phyloP scores from a whole-genome alignment of 148 eudicot species.

The Amaranthus cruentus region DNA sequence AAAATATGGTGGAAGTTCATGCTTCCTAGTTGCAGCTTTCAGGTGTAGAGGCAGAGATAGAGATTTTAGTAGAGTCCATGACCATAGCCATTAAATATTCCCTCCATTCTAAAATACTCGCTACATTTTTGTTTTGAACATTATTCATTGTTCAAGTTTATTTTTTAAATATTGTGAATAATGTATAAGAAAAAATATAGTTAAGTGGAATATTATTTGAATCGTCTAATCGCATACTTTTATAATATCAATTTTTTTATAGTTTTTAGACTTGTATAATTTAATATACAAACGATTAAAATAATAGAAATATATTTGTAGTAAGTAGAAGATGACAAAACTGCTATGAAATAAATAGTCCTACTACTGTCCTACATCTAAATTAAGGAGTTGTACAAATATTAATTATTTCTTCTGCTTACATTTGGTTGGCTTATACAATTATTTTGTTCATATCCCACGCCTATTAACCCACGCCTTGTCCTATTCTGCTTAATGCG shows the following conservation, averaged over 20 bases:
- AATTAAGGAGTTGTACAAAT: not conserved
- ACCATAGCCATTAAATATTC: too few species aligned
- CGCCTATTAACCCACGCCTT: not conserved
- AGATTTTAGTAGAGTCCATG: not conserved
- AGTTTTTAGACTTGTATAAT: too few species aligned
- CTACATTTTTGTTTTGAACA: too few species aligned
- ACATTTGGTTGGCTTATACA: not conserved
- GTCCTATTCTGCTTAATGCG: not conserved
- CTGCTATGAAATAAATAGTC: not conserved
- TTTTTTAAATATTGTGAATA: too few species aligned
- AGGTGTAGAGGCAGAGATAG: conserved; percentile 18
- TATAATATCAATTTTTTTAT: too few species aligned
- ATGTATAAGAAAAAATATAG: too few species aligned
- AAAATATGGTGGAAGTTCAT: conserved; percentile 1
- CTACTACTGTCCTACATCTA: not conserved
- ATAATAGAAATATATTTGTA: too few species aligned
- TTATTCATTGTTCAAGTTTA: too few species aligned
- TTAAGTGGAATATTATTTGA: too few species aligned
- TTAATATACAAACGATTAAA: too few species aligned
- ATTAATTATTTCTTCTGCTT: not conserved
- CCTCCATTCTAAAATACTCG: too few species aligned
- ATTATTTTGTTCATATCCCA: not conserved
- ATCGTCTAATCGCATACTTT: too few species aligned
- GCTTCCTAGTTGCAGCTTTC: conserved; percentile 19
- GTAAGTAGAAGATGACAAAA: conserved; percentile 11